These are phyloP conservation scores for Clarireedia sp. DNA, from an alignment of 2,329 filamentous ascomycete genomes.

Conservation along the genomic window DNA sequence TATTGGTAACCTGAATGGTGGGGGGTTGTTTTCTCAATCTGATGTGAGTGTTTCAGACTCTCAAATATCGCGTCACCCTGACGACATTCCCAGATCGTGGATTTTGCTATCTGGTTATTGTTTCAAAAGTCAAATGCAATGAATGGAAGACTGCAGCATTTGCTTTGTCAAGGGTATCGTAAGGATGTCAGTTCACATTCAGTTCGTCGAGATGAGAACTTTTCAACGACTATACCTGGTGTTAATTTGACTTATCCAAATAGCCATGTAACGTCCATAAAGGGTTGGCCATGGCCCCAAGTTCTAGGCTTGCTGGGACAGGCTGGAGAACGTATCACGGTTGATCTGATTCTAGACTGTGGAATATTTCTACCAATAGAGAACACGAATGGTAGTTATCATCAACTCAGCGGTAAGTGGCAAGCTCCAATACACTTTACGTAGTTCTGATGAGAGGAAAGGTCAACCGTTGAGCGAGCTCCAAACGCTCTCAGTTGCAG, in stretches of 20 bases:
- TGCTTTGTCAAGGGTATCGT: slow-evolving; percentile 79
- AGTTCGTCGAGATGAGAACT: slow-evolving; percentile 19
- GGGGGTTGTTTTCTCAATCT: slow-evolving; percentile 47
- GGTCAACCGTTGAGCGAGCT: slow-evolving; percentile 27
- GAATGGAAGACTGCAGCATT: slow-evolving; percentile 54
- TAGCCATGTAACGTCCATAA: slow-evolving; percentile 60
- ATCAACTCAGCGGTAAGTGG: slow-evolving; percentile 67
- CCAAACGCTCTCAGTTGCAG: slow-evolving; percentile 12
- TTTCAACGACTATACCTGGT: slow-evolving; percentile 51
- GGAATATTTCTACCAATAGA: slow-evolving; percentile 63
- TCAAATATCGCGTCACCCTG: not conserved
- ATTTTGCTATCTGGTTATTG: slow-evolving; percentile 69
- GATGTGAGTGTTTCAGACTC: slow-evolving; percentile 43
- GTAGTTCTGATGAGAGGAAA: slow-evolving; percentile 14
- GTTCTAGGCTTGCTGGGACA: slow-evolving; percentile 66
- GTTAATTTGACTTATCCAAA: slow-evolving; percentile 60
- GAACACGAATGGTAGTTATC: slow-evolving; percentile 55
- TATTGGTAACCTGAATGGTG: slow-evolving; percentile 36
- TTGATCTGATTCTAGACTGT: slow-evolving; percentile 67
- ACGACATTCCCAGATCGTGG: slow-evolving; percentile 50
- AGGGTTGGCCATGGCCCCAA: slow-evolving; percentile 64
- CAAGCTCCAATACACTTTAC: not conserved
- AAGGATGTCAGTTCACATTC: slow-evolving; percentile 30
- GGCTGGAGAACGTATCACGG: slow-evolving; percentile 69
- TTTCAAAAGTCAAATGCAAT: slow-evolving; percentile 51